Evolutionary conservation across 371 early-diverging fungal species (phyloP).

Genomic region (Mucor plumbeus): DNA sequence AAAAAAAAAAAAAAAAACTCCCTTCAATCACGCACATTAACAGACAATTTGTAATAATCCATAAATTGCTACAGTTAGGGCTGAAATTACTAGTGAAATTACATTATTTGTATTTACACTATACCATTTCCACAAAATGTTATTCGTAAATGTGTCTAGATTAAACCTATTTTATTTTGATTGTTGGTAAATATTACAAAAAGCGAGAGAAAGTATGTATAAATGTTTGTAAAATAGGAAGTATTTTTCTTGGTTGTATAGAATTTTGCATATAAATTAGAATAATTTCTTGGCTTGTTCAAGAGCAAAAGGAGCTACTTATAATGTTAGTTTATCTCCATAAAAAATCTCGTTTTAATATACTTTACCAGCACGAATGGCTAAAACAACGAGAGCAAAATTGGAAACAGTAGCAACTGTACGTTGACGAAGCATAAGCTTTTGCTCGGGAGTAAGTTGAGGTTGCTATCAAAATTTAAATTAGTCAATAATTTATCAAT

Average conservation of each 20-base stretch:
- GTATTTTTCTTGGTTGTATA: not conserved
- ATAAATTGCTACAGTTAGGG: not conserved
- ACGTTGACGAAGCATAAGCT: constrained; percentile 50
- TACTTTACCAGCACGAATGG: constrained; percentile 56
- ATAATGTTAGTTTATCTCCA: not conserved
- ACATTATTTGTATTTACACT: not conserved
- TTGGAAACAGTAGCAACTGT: constrained; percentile 51
- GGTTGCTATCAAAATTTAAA: constrained; percentile 39
- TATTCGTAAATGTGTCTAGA: not conserved
- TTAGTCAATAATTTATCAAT: constrained; percentile 2
- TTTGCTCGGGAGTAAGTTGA: constrained; percentile 56
- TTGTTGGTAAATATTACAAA: not conserved
- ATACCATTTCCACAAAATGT: no score
- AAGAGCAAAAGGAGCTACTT: constrained; percentile 53
- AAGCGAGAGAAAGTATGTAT: not conserved
- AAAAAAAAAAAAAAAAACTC: not conserved
- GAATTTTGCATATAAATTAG: constrained; percentile 19
- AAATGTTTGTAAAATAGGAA: not conserved
- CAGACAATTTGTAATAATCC: not conserved
- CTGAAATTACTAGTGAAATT: not conserved
- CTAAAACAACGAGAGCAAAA: constrained; percentile 47
- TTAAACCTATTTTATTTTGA: not conserved
- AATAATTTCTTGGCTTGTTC: constrained; percentile 53
- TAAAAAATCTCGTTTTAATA: constrained; percentile 4
- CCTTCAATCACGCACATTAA: not conserved